Base-by-base conservation (phyloP, 306 rosid genomes). In the Ammopiptanthus mongolicus region DNA sequence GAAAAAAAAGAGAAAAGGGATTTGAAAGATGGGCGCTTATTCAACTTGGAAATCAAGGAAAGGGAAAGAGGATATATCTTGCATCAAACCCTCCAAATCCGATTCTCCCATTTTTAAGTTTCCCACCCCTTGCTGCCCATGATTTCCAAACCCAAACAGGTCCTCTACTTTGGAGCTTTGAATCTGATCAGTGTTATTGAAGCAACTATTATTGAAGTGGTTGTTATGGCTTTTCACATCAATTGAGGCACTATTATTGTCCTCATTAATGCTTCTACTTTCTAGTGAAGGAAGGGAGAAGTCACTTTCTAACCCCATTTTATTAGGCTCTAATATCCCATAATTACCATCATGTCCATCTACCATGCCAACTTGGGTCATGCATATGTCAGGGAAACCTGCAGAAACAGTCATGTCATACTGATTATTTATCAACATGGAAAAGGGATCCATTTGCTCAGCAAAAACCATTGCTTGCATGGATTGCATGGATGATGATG, bases 81-180 rank as follows among this genome's bases (percentile, higher is more conserved):
- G 94, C 92, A 91, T 88, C 72, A 89, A 78, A 75, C 89, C 88
- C 76, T 88, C 97, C 62, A 91, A 85, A 65, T 91, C 91, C 96
- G 93, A 88, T 69, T 86, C 83, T 73, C 90, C 90, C 47, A 85
- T 61, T 76, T 84, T 86, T 9, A 82, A 87, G 83, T 74, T 80
- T 78, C 83, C 87, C 47, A 41, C 47, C 29, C 53, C 87, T 33
- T 76, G 81, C 47, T 76, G 81, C 47, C 78, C 80, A 80, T 80
- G 80, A 82, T 82, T 69, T 70, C 84, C 83, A 73, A 52, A 73
- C 58, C 81, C 96, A 77, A 84, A 70, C 33, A 83, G 69, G 50
- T 82, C 90, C 73, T 86, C 88, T 34, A 31, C 70, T 67, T 80
- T 78, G 57, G 84, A 80, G 60, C 76, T 76, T 46, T 65, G 80